These are phyloP conservation scores for Cordyceps cateniannulata DNA, from an alignment of 2,329 filamentous ascomycete species.

Conservation along the genomic window DNA sequence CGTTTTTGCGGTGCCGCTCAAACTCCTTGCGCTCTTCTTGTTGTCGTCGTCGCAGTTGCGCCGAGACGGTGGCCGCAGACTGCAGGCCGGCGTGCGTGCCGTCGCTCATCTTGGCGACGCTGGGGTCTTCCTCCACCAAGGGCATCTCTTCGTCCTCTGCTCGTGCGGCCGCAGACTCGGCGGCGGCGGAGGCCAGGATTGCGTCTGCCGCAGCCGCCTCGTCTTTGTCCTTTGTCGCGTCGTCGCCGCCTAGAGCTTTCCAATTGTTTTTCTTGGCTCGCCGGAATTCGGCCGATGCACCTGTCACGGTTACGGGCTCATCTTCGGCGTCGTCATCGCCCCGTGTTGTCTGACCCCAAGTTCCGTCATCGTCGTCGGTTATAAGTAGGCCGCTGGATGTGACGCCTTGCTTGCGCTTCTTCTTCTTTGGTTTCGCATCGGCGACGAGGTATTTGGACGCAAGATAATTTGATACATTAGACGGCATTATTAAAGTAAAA, in stretches of 20 bases:
- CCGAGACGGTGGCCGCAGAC: constrained; percentile 69
- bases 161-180: constrained; percentile 52
- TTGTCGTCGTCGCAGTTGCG: constrained; percentile 59
- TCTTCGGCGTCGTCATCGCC: constrained; percentile 51
- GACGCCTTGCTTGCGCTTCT: constrained; percentile 55
- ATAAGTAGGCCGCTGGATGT: constrained; percentile 51
- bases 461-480: constrained; percentile 73
- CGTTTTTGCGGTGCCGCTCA: constrained; percentile 35
- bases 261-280: constrained; percentile 73
- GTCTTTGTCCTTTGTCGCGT: constrained; percentile 23
- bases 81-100: constrained; percentile 85
- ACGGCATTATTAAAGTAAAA: constrained; percentile 36
- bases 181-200: constrained; percentile 66
- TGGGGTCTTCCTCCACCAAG: constrained; percentile 36
- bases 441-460: constrained; percentile 79
- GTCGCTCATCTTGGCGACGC: constrained; percentile 68
- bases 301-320: constrained; percentile 40
- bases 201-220: constrained; percentile 64
- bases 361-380: constrained; percentile 55
- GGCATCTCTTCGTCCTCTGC: constrained; percentile 44
- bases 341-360: constrained; percentile 38
- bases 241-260: constrained; percentile 58
- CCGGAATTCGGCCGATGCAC: constrained; percentile 57
- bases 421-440: constrained; percentile 52
- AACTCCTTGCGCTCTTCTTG: constrained; percentile 54